A percentile compares a stretch with the other conserved stretches of the same genome.
phyloP scores from a whole-genome alignment of 2,329 filamentous ascomycete species.

The Dichotomopilus funicola region DNA sequence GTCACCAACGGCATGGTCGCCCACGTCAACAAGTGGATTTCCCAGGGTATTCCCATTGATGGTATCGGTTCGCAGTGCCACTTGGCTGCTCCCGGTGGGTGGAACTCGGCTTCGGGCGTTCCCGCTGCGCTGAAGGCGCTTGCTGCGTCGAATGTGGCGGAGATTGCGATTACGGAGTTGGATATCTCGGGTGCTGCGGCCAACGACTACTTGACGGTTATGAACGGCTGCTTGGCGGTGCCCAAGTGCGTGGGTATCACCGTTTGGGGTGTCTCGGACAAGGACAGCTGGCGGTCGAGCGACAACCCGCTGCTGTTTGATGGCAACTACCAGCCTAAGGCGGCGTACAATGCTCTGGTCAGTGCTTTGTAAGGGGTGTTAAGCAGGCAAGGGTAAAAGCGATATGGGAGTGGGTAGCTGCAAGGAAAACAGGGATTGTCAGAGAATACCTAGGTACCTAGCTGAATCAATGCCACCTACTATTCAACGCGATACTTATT shows the following conservation, averaged over 20 bases:
- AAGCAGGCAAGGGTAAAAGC: not conserved
- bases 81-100: conserved; percentile 27
- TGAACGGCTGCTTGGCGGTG: conserved; percentile 8
- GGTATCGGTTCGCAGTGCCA: conserved; percentile 57
- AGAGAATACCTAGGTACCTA: too few species aligned
- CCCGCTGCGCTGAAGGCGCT: conserved; percentile 9
- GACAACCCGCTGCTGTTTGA: conserved; percentile 12
- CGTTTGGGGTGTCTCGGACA: conserved; percentile 13
- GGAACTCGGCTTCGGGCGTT: conserved; percentile 13
- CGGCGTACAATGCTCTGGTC: conserved; percentile 9
- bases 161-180: conserved; percentile 12
- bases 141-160: conserved; percentile 8
- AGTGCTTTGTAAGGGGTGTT: conserved; percentile 5
- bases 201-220: conserved; percentile 12
- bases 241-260: conserved; percentile 11
- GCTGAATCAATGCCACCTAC: too few species aligned
- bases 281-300: conserved; percentile 11
- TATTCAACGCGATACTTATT: too few species aligned
- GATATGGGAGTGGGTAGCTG: too few species aligned
- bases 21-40: conserved; percentile 58
- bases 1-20: conserved; percentile 44
- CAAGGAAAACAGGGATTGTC: too few species aligned
- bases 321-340: conserved; percentile 12
- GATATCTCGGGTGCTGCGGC: conserved; percentile 8
- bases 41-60: conserved; percentile 56